phyloP scores from a whole-genome alignment of 805 yeast species.

The Clavispora asparagi region DNA sequence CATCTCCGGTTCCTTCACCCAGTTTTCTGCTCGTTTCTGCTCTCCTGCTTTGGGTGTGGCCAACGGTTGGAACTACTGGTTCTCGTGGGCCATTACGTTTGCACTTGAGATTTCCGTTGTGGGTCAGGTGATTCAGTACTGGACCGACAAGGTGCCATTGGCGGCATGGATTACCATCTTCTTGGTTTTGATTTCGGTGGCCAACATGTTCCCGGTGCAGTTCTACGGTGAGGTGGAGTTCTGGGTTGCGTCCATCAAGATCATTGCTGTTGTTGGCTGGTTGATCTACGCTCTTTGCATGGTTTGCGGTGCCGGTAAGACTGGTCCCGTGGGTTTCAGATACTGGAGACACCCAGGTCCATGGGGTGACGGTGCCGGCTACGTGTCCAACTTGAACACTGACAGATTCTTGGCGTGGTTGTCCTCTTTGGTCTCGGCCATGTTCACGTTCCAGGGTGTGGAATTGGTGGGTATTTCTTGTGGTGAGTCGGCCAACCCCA shows the following conservation, averaged over 20 bases:
- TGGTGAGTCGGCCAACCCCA: slow-evolving; percentile 68
- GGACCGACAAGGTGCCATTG: slow-evolving; percentile 49
- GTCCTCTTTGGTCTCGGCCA: slow-evolving; percentile 62
- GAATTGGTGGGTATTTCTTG: slow-evolving; percentile 73
- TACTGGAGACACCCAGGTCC: slow-evolving; percentile 80
- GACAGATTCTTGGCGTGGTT: slow-evolving; percentile 68
- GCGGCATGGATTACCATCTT: slow-evolving; percentile 71
- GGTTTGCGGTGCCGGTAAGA: slow-evolving; percentile 69
- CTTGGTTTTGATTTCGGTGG: slow-evolving; percentile 47
- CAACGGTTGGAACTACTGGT: slow-evolving; percentile 71
- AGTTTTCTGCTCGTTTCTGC: slow-evolving; percentile 61
- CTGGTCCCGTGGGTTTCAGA: slow-evolving; percentile 72
- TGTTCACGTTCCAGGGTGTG: slow-evolving; percentile 79
- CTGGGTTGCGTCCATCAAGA: slow-evolving; percentile 66
- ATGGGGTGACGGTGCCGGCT: slow-evolving; percentile 53
- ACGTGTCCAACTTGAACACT: slow-evolving; percentile 41
- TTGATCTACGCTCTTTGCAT: slow-evolving; percentile 59
- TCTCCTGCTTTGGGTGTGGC: slow-evolving; percentile 72
- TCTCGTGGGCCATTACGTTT: slow-evolving; percentile 72
- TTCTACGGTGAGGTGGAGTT: slow-evolving; percentile 73
- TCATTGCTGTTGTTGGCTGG: slow-evolving; percentile 68
- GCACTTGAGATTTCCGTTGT: slow-evolving; percentile 70
- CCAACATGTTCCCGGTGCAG: slow-evolving; percentile 63
- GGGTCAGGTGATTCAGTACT: slow-evolving; percentile 50
- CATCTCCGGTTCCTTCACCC: slow-evolving; percentile 62